These are phyloP conservation scores for Echria macrotheca DNA, from an alignment of 495 filamentous ascomycete species.

Conservation along the genomic window DNA sequence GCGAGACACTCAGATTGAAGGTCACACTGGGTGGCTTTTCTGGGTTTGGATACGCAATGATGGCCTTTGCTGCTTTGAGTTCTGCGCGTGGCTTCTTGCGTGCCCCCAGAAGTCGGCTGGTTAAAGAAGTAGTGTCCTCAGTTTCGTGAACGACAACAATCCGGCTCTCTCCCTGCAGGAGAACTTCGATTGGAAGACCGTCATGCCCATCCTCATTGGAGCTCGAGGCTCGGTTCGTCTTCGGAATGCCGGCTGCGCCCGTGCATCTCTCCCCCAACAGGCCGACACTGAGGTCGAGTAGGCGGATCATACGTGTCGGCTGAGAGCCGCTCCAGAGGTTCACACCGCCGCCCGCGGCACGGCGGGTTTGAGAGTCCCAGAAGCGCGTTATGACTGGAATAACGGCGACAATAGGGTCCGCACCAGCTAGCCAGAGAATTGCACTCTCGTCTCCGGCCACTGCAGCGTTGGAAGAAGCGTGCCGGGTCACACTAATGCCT, in stretches of 20 bases:
- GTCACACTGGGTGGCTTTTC: conserved; percentile 36
- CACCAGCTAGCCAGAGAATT: conserved; percentile 61
- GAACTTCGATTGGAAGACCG: conserved; percentile 49
- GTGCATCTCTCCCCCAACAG: conserved; percentile 63
- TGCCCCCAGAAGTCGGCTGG: conserved; percentile 23
- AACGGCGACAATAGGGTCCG: conserved; percentile 49
- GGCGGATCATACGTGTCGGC: conserved; percentile 41
- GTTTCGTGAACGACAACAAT: conserved; percentile 52
- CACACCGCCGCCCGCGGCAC: conserved; percentile 53
- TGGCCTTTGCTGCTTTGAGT: conserved; percentile 26
- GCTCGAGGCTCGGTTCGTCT: conserved; percentile 19
- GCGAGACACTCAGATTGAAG: conserved; percentile 41
- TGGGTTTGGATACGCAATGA: conserved; percentile 37
- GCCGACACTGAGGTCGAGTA: conserved; percentile 47
- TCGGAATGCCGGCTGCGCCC: conserved; percentile 52
- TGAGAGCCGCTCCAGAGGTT: conserved; percentile 50
- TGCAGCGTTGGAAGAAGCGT: conserved; percentile 38
- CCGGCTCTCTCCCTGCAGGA: conserved; percentile 61
- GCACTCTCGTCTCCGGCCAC: conserved; percentile 57
- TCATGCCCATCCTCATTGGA: conserved; percentile 21
- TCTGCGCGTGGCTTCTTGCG: conserved; percentile 30
- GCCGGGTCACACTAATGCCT: conserved; percentile 55
- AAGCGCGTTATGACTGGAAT: conserved; percentile 62
- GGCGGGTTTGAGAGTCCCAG: conserved; percentile 57
- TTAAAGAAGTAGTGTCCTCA: conserved; percentile 33